A percentile compares a stretch with the other conserved stretches of the same genome.
These are phyloP conservation scores for Hibiscus trionum DNA, from an alignment of 345 rosid species.

Conservation along the genomic window DNA sequence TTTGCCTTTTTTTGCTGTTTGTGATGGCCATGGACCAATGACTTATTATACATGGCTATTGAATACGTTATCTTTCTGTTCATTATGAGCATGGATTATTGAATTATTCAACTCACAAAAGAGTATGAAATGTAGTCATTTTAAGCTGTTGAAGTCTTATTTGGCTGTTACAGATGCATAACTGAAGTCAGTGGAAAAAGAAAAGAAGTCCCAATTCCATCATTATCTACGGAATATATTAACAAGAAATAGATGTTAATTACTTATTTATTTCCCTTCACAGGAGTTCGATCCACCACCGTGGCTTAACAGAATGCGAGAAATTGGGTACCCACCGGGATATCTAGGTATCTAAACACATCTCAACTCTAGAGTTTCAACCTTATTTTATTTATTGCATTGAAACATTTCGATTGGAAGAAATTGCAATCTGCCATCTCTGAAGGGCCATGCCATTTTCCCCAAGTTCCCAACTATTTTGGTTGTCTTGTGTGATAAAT, in stretches of 20 bases:
- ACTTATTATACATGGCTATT: background rate
- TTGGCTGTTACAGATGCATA: background rate
- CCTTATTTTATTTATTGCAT: background rate
- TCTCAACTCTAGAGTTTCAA: background rate
- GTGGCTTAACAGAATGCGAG: slow-evolving; percentile 93
- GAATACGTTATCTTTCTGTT: background rate
- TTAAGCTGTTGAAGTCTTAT: background rate
- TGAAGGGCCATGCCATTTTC: background rate
- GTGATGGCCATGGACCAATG: background rate
- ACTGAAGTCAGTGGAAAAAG: background rate
- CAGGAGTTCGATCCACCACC: slow-evolving; percentile 99
- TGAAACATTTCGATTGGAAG: background rate
- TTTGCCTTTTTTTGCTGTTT: background rate
- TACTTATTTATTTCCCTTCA: background rate
- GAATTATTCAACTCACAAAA: background rate
- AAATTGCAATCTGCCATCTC: background rate
- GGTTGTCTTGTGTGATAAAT: background rate
- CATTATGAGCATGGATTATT: background rate
- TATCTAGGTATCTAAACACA: slow-evolving; percentile 49
- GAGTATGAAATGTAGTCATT: background rate
- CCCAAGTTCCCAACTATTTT: background rate
- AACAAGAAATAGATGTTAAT: background rate
- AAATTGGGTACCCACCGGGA: slow-evolving; percentile 95
- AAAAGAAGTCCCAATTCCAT: background rate
- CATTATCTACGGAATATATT: background rate